A percentile compares a stretch with the other conserved stretches of the same genome.
These are phyloP conservation scores for Aspergillus panamensis DNA, from an alignment of 495 filamentous ascomycete species.

Conservation along the genomic window DNA sequence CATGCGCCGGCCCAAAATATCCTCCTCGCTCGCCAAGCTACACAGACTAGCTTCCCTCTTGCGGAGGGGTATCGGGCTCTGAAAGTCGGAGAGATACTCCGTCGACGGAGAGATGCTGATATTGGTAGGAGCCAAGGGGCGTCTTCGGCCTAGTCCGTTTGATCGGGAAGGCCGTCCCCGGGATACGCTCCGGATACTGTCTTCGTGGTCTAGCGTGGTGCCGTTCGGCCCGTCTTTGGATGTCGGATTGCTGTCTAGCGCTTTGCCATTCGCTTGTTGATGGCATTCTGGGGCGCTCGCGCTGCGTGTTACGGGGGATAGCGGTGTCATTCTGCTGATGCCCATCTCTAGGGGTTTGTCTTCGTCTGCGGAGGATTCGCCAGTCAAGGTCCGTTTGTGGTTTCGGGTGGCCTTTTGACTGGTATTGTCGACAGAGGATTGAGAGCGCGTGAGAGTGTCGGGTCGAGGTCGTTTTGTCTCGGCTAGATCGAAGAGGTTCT, in stretches of 20 bases:
- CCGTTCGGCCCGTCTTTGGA: too few species aligned
- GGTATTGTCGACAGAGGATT: neutral
- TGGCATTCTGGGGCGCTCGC: neutral
- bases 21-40: constrained; percentile 77
- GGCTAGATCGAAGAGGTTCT: constrained; percentile 57
- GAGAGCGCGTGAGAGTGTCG: constrained; percentile 16
- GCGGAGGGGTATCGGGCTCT: constrained; percentile 24
- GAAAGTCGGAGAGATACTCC: constrained; percentile 23
- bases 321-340: constrained; percentile 39
- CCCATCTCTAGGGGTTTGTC: constrained; percentile 79
- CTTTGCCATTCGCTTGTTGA: neutral
- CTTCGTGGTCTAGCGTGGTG: neutral
- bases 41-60: constrained; percentile 56
- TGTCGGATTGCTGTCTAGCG: too few species aligned
- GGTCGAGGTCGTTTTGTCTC: constrained; percentile 38
- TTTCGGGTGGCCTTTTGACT: constrained; percentile 21
- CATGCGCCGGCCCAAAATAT: constrained; percentile 82
- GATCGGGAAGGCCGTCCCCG: constrained; percentile 10
- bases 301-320: constrained; percentile 18
- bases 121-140: constrained; percentile 19
- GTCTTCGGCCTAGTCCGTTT: constrained; percentile 12
- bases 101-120: constrained; percentile 27
- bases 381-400: constrained; percentile 40
- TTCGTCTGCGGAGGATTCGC: constrained; percentile 75
- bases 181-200: neutral